Evolutionary conservation across 306 rosid species (phyloP).

Genomic region (Casuarina glauca): DNA sequence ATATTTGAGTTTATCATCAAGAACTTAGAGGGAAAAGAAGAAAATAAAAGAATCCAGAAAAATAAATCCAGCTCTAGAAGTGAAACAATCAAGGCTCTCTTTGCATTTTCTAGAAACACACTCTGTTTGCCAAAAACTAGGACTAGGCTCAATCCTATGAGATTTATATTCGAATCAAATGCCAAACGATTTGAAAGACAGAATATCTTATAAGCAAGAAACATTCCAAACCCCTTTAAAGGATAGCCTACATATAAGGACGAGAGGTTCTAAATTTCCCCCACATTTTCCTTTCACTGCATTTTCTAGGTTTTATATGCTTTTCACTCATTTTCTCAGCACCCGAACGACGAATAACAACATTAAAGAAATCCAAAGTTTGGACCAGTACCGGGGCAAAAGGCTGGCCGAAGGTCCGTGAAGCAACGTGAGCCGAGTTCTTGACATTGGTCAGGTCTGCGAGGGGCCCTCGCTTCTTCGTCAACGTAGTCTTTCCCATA

Average conservation of each 20-base stretch:
- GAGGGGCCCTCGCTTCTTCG: constrained; percentile 88
- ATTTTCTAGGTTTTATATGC: not conserved
- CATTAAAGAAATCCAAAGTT: too few species aligned
- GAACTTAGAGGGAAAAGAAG: not conserved
- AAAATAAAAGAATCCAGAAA: not conserved
- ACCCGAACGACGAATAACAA: not conserved
- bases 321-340: not conserved
- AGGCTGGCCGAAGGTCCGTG: constrained; percentile 37
- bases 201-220: constrained; percentile 1
- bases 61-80: not conserved
- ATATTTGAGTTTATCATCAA: not conserved
- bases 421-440: constrained; percentile 36
- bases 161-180: not conserved
- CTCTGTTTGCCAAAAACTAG: not conserved
- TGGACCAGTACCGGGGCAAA: constrained; percentile 48
- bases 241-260: not conserved
- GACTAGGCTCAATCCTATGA: not conserved
- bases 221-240: not conserved
- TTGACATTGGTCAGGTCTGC: constrained; percentile 70
- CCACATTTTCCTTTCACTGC: not conserved
- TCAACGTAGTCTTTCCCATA: constrained; percentile 38
- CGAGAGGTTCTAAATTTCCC: not conserved
- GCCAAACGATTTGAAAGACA: not conserved
- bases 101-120: not conserved
- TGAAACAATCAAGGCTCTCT: not conserved